Percentiles rank a stretch among this genome's conserved stretches.
Conservation (phyloP, 176 grass and related monocot species). For the Neostapfia colusana region DNA sequence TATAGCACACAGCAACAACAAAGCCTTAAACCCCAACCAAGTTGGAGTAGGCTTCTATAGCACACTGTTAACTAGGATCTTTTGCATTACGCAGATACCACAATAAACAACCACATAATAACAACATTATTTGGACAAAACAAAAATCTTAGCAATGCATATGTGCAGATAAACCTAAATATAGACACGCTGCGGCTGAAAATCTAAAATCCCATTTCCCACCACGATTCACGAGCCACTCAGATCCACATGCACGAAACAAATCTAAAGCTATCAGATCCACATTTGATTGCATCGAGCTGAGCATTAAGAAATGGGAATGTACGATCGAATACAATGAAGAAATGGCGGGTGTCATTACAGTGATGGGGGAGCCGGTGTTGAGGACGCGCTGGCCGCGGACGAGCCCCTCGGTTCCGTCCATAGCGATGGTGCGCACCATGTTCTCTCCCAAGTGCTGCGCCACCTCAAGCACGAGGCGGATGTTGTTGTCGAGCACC, state of each 20-base stretch:
- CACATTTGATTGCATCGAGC: constrained; percentile 38
- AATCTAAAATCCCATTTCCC: background rate
- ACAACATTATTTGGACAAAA: no score
- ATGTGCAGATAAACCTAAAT: background rate
- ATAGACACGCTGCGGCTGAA: background rate
- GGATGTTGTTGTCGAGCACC: constrained; percentile 95
- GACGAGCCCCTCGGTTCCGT: constrained; percentile 93
- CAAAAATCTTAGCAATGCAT: no score
- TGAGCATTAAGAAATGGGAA: constrained; percentile 12
- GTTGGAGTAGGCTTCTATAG: no score
- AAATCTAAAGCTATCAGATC: constrained; percentile 17
- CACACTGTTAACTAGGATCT: no score
- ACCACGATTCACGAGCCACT: background rate
- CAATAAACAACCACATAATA: no score
- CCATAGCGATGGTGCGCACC: constrained; percentile 98
- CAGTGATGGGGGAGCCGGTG: constrained; percentile 96
- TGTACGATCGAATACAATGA: background rate
- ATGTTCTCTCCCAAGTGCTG: constrained; percentile 95
- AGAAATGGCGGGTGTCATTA: constrained; percentile 39
- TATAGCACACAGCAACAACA: no score
- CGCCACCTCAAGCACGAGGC: constrained; percentile 91
- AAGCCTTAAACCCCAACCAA: no score
- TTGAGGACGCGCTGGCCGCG: constrained; percentile 94
- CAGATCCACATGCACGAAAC: constrained; percentile 14
- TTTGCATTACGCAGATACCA: no score